These are phyloP conservation scores for bread wheat (Triticum aestivum) DNA, from an alignment of 176 grass and related monocot genomes.

Conservation along the genomic window DNA sequence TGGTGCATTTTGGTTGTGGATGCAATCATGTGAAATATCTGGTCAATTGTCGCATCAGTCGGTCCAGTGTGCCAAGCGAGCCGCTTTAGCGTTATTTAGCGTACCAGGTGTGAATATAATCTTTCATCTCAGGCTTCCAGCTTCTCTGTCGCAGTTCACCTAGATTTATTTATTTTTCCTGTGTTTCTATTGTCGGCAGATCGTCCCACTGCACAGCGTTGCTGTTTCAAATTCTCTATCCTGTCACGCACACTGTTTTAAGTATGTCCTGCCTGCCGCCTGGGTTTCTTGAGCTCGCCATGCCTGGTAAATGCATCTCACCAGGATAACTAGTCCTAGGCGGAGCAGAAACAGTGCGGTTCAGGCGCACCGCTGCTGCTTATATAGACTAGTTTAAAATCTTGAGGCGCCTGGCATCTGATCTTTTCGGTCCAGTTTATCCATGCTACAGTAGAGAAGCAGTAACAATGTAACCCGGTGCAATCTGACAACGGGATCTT, in stretches of 20 bases:
- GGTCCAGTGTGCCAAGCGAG: slow-evolving; percentile 3
- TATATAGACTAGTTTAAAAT: background rate
- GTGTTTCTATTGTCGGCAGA: slow-evolving; percentile 13
- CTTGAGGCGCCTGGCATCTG: background rate
- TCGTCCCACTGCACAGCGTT: background rate
- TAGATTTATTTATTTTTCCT: background rate
- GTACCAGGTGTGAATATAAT: background rate
- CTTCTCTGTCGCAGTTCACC: background rate
- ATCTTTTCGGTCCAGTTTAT: background rate
- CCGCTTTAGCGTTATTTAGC: background rate
- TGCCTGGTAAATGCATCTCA: slow-evolving; percentile 7
- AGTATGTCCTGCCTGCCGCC: background rate
- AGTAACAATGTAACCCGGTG: background rate
- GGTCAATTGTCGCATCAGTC: background rate
- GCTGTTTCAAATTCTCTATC: background rate
- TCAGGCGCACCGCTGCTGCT: slow-evolving; percentile 9
- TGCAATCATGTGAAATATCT: slow-evolving; percentile 22
- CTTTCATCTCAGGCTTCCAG: background rate
- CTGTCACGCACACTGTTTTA: background rate
- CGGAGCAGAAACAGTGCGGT: background rate
- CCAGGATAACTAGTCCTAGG: background rate
- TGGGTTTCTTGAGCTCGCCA: background rate
- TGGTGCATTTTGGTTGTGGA: slow-evolving; percentile 31
- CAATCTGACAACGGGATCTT: background rate
- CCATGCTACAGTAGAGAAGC: slow-evolving; percentile 1